Conservation (phyloP, 257 asterid genomes). For the Catharanthus roseus region DNA sequence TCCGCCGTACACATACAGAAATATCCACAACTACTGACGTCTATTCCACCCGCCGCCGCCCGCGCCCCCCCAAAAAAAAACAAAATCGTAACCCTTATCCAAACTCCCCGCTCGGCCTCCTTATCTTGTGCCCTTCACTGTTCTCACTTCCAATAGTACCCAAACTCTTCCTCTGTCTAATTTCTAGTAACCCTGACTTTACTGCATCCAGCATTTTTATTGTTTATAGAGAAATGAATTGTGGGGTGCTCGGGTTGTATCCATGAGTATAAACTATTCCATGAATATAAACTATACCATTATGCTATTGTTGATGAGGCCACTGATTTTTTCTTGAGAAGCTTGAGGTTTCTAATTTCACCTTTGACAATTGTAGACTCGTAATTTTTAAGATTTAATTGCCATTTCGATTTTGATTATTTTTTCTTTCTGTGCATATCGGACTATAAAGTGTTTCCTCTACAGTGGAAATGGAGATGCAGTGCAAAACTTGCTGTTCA, state of each 20-base stretch:
- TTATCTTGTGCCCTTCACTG: conserved; percentile 64
- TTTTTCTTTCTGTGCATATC: not conserved
- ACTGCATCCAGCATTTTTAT: not conserved
- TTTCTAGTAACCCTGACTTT: not conserved
- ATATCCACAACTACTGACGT: conserved; percentile 19
- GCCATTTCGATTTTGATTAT: not conserved
- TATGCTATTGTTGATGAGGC: conserved; percentile 69
- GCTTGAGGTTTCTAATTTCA: conserved; percentile 55
- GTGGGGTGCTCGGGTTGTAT: conserved; percentile 98
- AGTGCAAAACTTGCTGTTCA: conserved; percentile 93
- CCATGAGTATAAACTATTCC: conserved; percentile 72
- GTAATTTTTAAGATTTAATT: conserved; percentile 32
- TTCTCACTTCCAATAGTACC: conserved; percentile 65
- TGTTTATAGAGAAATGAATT: conserved; percentile 1
- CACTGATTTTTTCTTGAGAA: conserved; percentile 46
- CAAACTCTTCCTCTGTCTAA: not conserved
- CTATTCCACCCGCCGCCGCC: conserved; percentile 17
- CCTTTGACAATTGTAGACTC: conserved; percentile 76
- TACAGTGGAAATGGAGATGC: conserved; percentile 97
- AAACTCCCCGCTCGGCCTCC: conserved; percentile 32
- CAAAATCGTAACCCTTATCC: conserved; percentile 21
- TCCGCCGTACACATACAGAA: conserved; percentile 21
- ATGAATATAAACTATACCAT: too few species aligned
- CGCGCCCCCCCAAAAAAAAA: too few species aligned
- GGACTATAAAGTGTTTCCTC: not conserved